Evolutionary conservation across 208 protist species (phyloP).

Genomic region (Leishmania turanica): DNA sequence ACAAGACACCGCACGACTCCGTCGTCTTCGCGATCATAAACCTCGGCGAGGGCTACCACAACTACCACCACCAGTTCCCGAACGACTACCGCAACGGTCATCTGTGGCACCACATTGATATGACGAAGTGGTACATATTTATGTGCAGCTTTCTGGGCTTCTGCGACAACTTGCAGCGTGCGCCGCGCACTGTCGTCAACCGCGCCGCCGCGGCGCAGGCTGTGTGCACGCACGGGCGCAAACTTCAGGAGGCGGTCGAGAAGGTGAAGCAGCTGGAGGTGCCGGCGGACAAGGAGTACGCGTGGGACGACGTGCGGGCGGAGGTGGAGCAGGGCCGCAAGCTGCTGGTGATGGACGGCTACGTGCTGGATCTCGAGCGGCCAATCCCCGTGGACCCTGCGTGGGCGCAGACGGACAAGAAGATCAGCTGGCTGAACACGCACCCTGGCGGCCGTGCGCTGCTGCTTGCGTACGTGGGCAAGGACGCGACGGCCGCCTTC

Average conservation of each 20-base stretch:
- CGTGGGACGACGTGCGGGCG: slow-evolving; percentile 58
- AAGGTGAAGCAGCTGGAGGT: slow-evolving; percentile 42
- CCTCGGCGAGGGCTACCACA: slow-evolving; percentile 92
- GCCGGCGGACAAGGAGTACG: slow-evolving; percentile 34
- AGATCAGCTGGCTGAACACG: slow-evolving; percentile 54
- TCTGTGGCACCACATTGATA: slow-evolving; percentile 79
- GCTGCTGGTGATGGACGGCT: slow-evolving; percentile 62
- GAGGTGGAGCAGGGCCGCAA: slow-evolving; percentile 55
- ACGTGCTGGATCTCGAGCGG: slow-evolving; percentile 64
- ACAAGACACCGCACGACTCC: slow-evolving; percentile 76
- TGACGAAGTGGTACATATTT: slow-evolving; percentile 85
- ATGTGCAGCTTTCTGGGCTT: slow-evolving; percentile 47
- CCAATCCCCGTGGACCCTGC: slow-evolving; percentile 48
- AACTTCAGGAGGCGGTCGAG: slow-evolving; percentile 31
- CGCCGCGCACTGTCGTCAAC: slow-evolving; percentile 49
- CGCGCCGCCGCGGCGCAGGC: slow-evolving; percentile 15
- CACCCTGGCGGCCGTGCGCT: slow-evolving; percentile 79
- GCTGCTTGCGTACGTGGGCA: slow-evolving; percentile 69
- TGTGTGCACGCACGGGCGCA: slow-evolving; percentile 40
- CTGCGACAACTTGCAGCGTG: slow-evolving; percentile 62
- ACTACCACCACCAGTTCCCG: slow-evolving; percentile 93
- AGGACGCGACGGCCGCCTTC: slow-evolving; percentile 79
- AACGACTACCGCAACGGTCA: slow-evolving; percentile 90
- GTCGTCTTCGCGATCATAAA: slow-evolving; percentile 68
- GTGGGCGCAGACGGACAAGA: slow-evolving; percentile 51